Percentiles rank a stretch among this genome's conserved stretches.
These are phyloP conservation scores for Schizophyllum commune DNA, from an alignment of 1,284 basidiomycete genomes.

Conservation along the genomic window DNA sequence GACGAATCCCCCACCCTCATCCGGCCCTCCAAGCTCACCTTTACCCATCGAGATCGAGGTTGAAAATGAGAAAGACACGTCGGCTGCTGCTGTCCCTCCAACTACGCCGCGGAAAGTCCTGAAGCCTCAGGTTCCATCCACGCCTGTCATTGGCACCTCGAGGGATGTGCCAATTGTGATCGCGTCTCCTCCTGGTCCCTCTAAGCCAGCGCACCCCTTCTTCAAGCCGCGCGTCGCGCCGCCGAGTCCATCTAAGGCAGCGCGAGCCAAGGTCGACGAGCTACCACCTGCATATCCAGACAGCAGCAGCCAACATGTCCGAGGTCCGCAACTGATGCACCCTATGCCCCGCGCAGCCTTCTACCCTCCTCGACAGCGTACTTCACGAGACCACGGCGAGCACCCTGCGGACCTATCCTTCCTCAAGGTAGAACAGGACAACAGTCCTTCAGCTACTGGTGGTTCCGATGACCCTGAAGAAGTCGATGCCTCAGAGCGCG, in stretches of 20 bases:
- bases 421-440: background rate
- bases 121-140: background rate
- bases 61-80: background rate
- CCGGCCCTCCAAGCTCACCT: slow-evolving; percentile 87
- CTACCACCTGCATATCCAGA: background rate
- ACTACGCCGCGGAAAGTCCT: background rate
- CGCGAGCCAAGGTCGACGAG: background rate
- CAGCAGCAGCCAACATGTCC: background rate
- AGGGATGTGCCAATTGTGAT: background rate
- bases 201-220: background rate
- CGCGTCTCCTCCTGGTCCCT: background rate
- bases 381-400: background rate
- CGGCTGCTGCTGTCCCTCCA: slow-evolving; percentile 6
- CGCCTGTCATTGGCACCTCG: background rate
- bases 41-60: slow-evolving; percentile 21
- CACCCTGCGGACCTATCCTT: background rate
- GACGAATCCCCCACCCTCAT: slow-evolving; percentile 99
- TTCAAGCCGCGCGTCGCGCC: background rate
- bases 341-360: background rate
- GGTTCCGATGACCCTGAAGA: background rate
- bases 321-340: background rate
- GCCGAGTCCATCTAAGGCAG: background rate
- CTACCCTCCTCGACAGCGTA: background rate
- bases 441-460: background rate
- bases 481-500: slow-evolving; percentile 1